Percentiles rank a stretch among this genome's conserved stretches.
phyloP scores from a whole-genome alignment of 345 rosid species.

The Erodium maritimum region DNA sequence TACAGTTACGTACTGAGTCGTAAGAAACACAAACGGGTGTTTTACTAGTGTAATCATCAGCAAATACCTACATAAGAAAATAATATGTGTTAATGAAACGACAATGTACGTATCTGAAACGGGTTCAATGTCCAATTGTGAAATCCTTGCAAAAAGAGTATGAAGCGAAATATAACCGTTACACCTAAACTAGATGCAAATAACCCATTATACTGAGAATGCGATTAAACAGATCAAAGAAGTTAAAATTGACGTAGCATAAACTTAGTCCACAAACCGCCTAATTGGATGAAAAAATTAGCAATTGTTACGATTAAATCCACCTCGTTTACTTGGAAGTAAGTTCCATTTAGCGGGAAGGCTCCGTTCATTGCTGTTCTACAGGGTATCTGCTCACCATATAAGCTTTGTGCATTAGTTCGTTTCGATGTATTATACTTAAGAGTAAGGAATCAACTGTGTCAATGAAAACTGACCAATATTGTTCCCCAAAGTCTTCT shows the following conservation, averaged over 20 bases:
- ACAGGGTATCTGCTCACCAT: constrained; percentile 16
- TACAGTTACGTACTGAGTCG: constrained; percentile 15
- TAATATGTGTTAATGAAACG: neutral
- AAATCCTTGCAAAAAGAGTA: no score
- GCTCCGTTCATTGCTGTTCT: constrained; percentile 25
- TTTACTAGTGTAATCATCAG: constrained; percentile 22
- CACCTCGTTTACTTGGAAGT: constrained; percentile 24
- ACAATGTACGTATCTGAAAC: neutral
- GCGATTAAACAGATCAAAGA: neutral
- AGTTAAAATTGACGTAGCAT: neutral
- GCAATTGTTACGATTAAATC: neutral
- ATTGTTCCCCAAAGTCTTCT: neutral
- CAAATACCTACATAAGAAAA: constrained; percentile 16
- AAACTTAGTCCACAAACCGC: no score
- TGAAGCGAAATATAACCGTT: no score
- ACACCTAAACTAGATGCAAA: no score
- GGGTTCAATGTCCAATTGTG: no score
- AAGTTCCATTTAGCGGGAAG: constrained; percentile 24
- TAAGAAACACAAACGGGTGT: constrained; percentile 19
- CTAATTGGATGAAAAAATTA: no score
- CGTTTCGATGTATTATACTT: no score
- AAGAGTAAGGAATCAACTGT: neutral
- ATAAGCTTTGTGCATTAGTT: neutral
- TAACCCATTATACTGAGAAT: neutral
- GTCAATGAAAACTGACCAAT: neutral